These are phyloP conservation scores for Aspergillus avenaceus DNA, from an alignment of 495 filamentous ascomycete genomes.

Conservation along the genomic window DNA sequence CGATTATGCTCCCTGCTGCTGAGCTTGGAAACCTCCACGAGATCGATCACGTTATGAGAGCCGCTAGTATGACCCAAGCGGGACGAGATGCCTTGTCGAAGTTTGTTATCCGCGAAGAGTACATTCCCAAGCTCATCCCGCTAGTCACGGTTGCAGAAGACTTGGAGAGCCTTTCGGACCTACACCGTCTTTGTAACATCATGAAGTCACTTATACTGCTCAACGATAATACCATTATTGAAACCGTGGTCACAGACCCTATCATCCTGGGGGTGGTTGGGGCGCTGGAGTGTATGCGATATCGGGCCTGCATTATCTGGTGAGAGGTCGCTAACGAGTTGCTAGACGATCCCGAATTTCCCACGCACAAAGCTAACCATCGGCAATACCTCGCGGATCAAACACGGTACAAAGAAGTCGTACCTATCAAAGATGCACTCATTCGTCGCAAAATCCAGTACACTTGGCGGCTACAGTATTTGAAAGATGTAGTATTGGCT, in stretches of 20 bases:
- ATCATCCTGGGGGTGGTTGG: constrained; percentile 90
- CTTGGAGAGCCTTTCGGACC: constrained; percentile 75
- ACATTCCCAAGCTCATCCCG: constrained; percentile 82
- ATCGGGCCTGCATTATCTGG: constrained; percentile 1
- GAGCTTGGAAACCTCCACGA: constrained; percentile 77
- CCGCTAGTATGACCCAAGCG: constrained; percentile 63
- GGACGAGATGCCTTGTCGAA: constrained; percentile 90
- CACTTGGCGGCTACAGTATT: constrained; percentile 92
- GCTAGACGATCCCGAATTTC: constrained; percentile 91
- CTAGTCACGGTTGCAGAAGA: constrained; percentile 85
- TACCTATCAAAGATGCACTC: constrained; percentile 74
- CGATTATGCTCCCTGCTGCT: constrained; percentile 71
- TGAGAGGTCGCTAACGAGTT: constrained; percentile 11
- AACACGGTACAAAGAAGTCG: constrained; percentile 92
- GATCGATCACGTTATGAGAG: constrained; percentile 75
- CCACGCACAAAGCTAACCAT: constrained; percentile 97
- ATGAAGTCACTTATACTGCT: constrained; percentile 94
- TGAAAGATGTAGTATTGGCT: constrained; percentile 97
- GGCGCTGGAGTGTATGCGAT: constrained; percentile 76
- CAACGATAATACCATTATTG: constrained; percentile 92
- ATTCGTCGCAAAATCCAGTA: constrained; percentile 90
- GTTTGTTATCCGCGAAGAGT: constrained; percentile 76
- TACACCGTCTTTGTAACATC: constrained; percentile 93
- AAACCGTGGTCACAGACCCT: constrained; percentile 85
- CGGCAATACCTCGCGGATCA: constrained; percentile 86